These are phyloP conservation scores for Boletus tomentosulus DNA, from an alignment of 768 basidiomycete species.

Conservation along the genomic window DNA sequence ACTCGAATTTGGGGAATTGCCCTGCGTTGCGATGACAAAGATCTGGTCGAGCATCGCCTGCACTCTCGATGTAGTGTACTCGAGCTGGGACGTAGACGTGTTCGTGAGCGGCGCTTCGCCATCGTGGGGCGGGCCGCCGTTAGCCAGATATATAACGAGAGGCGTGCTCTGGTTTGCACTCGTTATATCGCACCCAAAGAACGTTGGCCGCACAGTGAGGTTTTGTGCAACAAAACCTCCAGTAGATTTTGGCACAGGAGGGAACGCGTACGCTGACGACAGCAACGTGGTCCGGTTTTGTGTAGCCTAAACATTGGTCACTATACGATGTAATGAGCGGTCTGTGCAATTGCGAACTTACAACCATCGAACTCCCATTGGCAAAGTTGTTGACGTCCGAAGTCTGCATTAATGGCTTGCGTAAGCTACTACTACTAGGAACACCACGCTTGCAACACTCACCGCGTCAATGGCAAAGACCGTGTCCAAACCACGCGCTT, in stretches of 20 bases:
- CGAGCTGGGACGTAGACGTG: conserved; percentile 36
- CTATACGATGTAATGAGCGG: neutral
- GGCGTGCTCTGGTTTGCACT: conserved; percentile 34
- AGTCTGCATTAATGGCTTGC: conserved; percentile 3
- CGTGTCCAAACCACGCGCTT: conserved; percentile 43
- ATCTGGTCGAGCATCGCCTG: conserved; percentile 46
- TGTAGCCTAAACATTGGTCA: conserved; percentile 15
- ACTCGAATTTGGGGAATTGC: conserved; percentile 28
- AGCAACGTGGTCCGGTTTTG: conserved; percentile 39
- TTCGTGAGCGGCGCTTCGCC: conserved; percentile 40
- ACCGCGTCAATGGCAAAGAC: conserved; percentile 49
- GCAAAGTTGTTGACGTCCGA: conserved; percentile 17
- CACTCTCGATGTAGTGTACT: conserved; percentile 35
- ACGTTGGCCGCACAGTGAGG: conserved; percentile 37
- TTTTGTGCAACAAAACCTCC: conserved; percentile 33
- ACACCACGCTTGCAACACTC: neutral
- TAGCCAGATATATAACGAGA: conserved; percentile 56
- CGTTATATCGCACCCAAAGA: conserved; percentile 42
- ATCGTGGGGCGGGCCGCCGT: conserved; percentile 43
- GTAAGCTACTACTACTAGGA: neutral
- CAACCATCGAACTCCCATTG: conserved; percentile 26
- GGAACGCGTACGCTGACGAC: conserved; percentile 32
- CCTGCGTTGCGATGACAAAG: conserved; percentile 42
- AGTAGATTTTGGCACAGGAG: conserved; percentile 25
- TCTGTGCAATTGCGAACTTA: conserved; percentile 2